Percentiles rank a stretch among this genome's conserved stretches.
phyloP scores from a whole-genome alignment of 2,329 filamentous ascomycete species.

The Aspergillus aculeatinus region DNA sequence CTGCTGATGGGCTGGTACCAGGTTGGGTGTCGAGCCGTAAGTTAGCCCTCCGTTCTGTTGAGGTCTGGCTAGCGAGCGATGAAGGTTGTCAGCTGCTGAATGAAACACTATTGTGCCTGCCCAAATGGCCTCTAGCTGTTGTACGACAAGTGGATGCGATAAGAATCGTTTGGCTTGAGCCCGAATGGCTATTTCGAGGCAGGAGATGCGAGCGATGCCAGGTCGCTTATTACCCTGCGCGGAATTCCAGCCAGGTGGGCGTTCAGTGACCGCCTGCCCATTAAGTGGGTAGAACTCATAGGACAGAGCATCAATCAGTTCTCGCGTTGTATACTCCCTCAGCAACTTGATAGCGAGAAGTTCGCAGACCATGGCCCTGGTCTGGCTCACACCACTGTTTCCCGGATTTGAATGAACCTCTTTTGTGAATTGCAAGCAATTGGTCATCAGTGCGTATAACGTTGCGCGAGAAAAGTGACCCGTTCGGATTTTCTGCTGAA shows the following conservation, averaged over 20 bases:
- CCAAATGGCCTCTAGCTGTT: conserved; percentile 97
- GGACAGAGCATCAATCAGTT: conserved; percentile 89
- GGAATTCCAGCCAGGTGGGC: conserved; percentile 35
- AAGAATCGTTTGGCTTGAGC: conserved; percentile 91
- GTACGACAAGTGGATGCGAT: conserved; percentile 85
- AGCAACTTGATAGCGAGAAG: conserved; percentile 84
- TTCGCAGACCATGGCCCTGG: conserved; percentile 85
- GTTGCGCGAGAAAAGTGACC: conserved; percentile 84
- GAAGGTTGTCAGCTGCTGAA: conserved; percentile 79
- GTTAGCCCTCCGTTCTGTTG: conserved; percentile 21
- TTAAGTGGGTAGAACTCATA: conserved; percentile 95
- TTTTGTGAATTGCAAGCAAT: conserved; percentile 89
- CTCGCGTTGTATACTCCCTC: conserved; percentile 83
- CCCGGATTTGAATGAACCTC: conserved; percentile 79
- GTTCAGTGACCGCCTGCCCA: conserved; percentile 61
- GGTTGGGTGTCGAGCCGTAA: conserved; percentile 28
- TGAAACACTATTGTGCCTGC: conserved; percentile 94
- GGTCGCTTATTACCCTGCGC: conserved; percentile 47
- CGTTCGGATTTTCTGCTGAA: conserved; percentile 81
- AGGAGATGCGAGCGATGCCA: conserved; percentile 75
- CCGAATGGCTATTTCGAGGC: conserved; percentile 87
- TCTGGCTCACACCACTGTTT: conserved; percentile 79
- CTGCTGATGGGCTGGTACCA: conserved; percentile 10
- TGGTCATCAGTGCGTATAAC: conserved; percentile 86
- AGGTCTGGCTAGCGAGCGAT: conserved; percentile 57